Evolutionary conservation across 352 stramenopile species (phyloP).

Genomic region (Globisporangium cystogenes): DNA sequence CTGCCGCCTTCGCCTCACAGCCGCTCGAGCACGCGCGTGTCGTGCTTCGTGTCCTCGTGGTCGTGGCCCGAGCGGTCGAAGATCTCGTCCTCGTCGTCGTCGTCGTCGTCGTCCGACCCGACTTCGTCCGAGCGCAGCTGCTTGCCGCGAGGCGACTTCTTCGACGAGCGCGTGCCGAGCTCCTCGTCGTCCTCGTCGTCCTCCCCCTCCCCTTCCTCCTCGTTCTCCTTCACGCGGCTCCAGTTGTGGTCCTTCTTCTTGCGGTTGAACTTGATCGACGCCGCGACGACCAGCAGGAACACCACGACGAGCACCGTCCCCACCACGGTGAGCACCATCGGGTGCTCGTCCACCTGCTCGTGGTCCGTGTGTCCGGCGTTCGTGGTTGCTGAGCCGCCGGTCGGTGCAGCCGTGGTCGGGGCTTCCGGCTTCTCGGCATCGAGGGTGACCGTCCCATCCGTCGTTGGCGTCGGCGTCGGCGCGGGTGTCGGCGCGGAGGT

Average conservation of each 20-base stretch:
- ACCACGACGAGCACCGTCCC: conserved; percentile 62
- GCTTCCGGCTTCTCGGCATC: neutral
- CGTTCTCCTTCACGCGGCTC: conserved; percentile 65
- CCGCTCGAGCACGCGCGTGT: conserved; percentile 48
- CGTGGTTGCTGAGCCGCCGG: conserved; percentile 8
- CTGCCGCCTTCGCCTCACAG: conserved; percentile 25
- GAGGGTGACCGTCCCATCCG: conserved; percentile 6
- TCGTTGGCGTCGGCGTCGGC: neutral
- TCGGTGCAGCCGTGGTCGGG: conserved; percentile 4
- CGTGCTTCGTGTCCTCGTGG: conserved; percentile 37
- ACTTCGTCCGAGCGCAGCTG: conserved; percentile 21
- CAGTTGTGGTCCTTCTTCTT: conserved; percentile 48
- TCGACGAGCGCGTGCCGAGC: conserved; percentile 13
- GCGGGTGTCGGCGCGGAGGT: conserved; percentile 1
- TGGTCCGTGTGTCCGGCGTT: conserved; percentile 16
- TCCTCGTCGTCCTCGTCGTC: conserved; percentile 53
- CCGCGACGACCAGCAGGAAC: conserved; percentile 59
- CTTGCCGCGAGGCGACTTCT: conserved; percentile 15
- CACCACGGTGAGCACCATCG: conserved; percentile 70
- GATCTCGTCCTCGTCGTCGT: conserved; percentile 70
- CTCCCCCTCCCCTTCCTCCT: conserved; percentile 67
- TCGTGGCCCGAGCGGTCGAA: conserved; percentile 45
- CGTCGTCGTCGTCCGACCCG: conserved; percentile 21
- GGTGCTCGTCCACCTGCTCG: conserved; percentile 32
- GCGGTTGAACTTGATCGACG: conserved; percentile 61